Base-by-base conservation (phyloP, 441 rosid genomes). In the Gossypium schwendimanii region DNA sequence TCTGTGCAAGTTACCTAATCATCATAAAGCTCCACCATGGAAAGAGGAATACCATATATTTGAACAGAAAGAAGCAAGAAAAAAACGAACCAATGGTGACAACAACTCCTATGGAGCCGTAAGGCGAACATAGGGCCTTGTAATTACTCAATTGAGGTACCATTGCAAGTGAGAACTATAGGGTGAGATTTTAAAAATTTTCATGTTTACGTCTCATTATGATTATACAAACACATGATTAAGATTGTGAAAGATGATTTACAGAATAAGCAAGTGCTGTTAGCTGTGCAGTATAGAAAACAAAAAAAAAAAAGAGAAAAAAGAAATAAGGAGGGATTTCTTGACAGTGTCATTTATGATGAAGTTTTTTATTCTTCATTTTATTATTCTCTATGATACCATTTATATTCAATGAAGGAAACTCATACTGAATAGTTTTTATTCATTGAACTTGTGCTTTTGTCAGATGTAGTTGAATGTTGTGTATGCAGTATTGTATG, bases 191-290 rank as follows among this genome's bases (percentile, higher is more conserved):
- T 62, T 36, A 36, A 59, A 58, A 59, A 44, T 73, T 76, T 76
- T 47, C 71, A 59, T 73, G 76, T 77, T 76, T 71, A 68, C 75
- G 82, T 77, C 77, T 70, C 71, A 71, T 77, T 78, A 69, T 65
- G 71, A 58, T 65, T 54, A 77, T 69, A 80, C 79, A 69, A 73
- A 82, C 76, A 83, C 87, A 85, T 76, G 87, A 84, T 84, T 85
- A 71, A 87, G 86, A 87, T 84, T 88, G 87, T 82, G 85, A 83
- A 83, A 86, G 90, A 83, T 86, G 83, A 81, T 88, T 88, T 84
- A 83, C 87, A 84, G 81, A 85, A 91, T 87, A 89, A 93, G 39
- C 63, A 23, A 24, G 41, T 63, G 23, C 54, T 45, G 10, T 55
- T 78, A 58, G 71, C 73, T 70, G 73, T 73, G 58, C 58, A 31